Conservation (phyloP, 2,329 filamentous ascomycete genomes). For the Xylariaceae sp. region DNA sequence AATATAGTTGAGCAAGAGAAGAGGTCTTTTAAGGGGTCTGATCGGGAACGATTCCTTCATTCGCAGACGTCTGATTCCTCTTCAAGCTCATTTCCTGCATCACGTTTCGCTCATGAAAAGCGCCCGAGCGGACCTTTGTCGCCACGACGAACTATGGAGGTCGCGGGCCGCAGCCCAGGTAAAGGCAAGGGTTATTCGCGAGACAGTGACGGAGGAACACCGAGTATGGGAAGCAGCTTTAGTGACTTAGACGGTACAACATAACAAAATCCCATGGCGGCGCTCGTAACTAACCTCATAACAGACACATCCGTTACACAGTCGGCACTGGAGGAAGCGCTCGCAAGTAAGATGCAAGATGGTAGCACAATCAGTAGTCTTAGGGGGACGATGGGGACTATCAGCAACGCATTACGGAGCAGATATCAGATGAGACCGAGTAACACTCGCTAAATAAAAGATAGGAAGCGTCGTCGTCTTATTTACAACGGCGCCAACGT, state of each 20-base stretch:
- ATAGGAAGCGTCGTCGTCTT: background rate
- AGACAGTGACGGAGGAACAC: slow-evolving; percentile 63
- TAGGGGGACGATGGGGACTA: slow-evolving; percentile 65
- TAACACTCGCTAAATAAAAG: slow-evolving; percentile 6
- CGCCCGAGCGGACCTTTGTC: slow-evolving; percentile 45
- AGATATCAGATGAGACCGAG: slow-evolving; percentile 44
- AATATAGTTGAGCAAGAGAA: slow-evolving; percentile 37
- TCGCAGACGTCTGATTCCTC: slow-evolving; percentile 62
- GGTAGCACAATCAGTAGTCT: slow-evolving; percentile 51
- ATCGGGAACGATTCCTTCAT: slow-evolving; percentile 35
- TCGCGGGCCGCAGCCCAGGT: slow-evolving; percentile 50
- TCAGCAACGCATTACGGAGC: slow-evolving; percentile 61
- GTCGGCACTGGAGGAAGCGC: slow-evolving; percentile 71
- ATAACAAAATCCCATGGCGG: slow-evolving; percentile 4
- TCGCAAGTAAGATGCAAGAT: slow-evolving; percentile 66
- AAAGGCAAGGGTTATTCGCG: slow-evolving; percentile 48
- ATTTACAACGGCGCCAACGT: background rate
- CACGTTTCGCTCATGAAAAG: slow-evolving; percentile 32
- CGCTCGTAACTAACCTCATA: slow-evolving; percentile 9
- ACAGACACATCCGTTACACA: slow-evolving; percentile 77
- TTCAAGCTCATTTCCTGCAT: slow-evolving; percentile 43
- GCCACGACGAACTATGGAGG: slow-evolving; percentile 54
- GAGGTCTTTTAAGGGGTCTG: slow-evolving; percentile 30
- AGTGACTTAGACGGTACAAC: slow-evolving; percentile 71
- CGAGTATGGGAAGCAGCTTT: slow-evolving; percentile 80